Base-by-base conservation (phyloP, 768 basidiomycete species). In the Kwoniella sp. region DNA sequence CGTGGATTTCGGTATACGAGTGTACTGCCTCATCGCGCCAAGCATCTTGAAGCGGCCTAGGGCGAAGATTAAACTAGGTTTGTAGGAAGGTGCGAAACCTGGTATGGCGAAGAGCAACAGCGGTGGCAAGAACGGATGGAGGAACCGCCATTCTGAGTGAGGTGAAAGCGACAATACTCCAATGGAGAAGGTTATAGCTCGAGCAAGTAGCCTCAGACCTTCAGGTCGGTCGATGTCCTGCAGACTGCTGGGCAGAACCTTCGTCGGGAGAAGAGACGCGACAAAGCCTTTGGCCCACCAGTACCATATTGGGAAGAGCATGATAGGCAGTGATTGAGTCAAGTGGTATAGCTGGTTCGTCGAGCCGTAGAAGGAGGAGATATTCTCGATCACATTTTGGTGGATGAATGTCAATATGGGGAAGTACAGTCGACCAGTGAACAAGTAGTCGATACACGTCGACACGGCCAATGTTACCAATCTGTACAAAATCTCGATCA, bases 81-180 rank as follows among this genome's bases (percentile, higher is more conserved):
- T 60, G 67, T 81, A 83, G 1, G 84, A 69, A 59, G 87, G 85
- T 36, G 86, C 83, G 4, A 95, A 80, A 1, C 90, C 86, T 65
- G 86, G 86, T 0, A 91, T 83, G 12, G 90, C 89, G 64, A 96
- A 84, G 22, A 93, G 68, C 69, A 96, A 88, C 44, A 95, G 81
- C 29, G 92, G 79, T 0, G 96, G 94, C 2, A 98, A 83, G 21
- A 97, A 77, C 0, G 95, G 93, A 68, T 97, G 94, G 7, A 98
- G 82, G 81, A 99, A 98, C 8, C 96, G 85, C 92, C 93, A 97
- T 83, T 99, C 96, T 73, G 98, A 98, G 82, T 99, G 96, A 1
- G 89, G 88, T 1, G 90, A 84, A 2, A 89, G 65, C 8, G 95
- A 97, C 77, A 91, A 92, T 6, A 89, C 76, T 1, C 74, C 71